Percentiles rank a stretch among this genome's conserved stretches.
Conservation (phyloP, 1,284 basidiomycete genomes). For the Moniliophthora roreri region DNA sequence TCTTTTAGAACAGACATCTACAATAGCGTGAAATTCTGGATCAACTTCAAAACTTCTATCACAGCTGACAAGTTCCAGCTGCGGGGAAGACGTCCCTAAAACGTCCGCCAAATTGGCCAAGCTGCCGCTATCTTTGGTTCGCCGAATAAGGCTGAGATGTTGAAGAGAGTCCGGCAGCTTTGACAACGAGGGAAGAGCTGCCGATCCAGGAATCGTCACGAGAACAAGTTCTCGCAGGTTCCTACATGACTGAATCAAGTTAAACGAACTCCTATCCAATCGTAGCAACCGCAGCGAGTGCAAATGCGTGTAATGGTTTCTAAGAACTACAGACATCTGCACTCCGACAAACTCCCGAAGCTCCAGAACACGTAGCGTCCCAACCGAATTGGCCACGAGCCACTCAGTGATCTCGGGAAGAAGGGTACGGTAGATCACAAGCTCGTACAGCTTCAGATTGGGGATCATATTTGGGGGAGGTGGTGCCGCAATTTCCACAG, state of each 20-base stretch:
- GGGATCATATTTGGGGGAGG: conserved; percentile 23
- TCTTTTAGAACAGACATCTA: conserved; percentile 28
- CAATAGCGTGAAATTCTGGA: conserved; percentile 25
- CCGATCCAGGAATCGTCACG: conserved; percentile 30
- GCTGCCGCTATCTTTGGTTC: conserved; percentile 23
- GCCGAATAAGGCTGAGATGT: conserved; percentile 38
- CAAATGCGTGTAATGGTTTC: conserved; percentile 30
- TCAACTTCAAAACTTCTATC: conserved; percentile 22
- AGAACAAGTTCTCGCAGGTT: conserved; percentile 42
- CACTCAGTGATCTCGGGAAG: conserved; percentile 31
- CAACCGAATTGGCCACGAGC: conserved; percentile 36
- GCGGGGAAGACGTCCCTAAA: conserved; percentile 33
- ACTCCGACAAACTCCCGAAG: conserved; percentile 35
- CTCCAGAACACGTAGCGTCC: conserved; percentile 39
- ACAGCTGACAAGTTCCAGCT: conserved; percentile 37
- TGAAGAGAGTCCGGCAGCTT: conserved; percentile 36
- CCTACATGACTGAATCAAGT: conserved; percentile 36
- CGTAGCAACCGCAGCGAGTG: conserved; percentile 43
- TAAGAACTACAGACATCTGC: conserved; percentile 26
- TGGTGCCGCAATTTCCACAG: conserved; percentile 35
- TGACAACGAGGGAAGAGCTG: conserved; percentile 28
- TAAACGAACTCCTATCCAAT: conserved; percentile 29
- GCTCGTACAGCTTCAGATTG: conserved; percentile 37
- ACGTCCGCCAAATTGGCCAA: conserved; percentile 25
- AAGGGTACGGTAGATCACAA: conserved; percentile 36